A percentile compares a stretch with the other conserved stretches of the same genome.
phyloP scores from a whole-genome alignment of 345 rosid genomes.

The Euphorbia peplus region DNA sequence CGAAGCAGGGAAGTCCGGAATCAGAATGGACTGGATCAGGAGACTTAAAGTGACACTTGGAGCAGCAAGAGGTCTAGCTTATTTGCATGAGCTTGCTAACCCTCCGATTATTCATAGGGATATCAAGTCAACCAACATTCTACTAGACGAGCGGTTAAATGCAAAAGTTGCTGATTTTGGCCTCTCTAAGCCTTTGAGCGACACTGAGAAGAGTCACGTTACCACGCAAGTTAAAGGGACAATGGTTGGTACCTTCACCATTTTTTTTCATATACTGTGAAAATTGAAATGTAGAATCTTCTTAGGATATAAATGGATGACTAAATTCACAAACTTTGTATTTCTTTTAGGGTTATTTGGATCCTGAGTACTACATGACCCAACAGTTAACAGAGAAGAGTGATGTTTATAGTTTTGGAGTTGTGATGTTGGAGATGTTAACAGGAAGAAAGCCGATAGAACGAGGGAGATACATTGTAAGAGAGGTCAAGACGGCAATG shows the following conservation, averaged over 20 bases:
- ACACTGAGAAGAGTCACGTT: constrained; percentile 59
- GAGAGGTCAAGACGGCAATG: constrained; percentile 62
- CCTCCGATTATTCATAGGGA: constrained; percentile 98
- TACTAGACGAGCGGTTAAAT: constrained; percentile 67
- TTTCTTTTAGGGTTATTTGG: constrained; percentile 68
- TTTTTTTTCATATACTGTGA: no score
- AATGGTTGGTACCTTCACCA: constrained; percentile 54
- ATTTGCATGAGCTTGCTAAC: constrained; percentile 88
- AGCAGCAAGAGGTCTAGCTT: constrained; percentile 77
- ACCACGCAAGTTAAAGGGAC: constrained; percentile 98
- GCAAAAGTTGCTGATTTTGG: constrained; percentile 97
- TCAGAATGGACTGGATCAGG: constrained; percentile 71
- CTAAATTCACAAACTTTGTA: neutral
- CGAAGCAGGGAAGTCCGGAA: constrained; percentile 68
- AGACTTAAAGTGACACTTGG: constrained; percentile 78
- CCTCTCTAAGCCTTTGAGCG: constrained; percentile 66
- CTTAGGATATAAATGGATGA: neutral
- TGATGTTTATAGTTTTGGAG: constrained; percentile 93
- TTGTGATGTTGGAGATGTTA: constrained; percentile 70
- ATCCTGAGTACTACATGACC: constrained; percentile 95
- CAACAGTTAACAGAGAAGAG: constrained; percentile 88
- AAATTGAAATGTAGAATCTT: neutral
- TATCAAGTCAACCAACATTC: constrained; percentile 75
- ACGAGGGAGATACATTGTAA: constrained; percentile 75
- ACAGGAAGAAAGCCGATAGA: constrained; percentile 74